Percentiles rank a stretch among this genome's conserved stretches.
These are phyloP conservation scores for Pseudogymnoascus destructans DNA, from an alignment of 2,329 filamentous ascomycete genomes.

Conservation along the genomic window DNA sequence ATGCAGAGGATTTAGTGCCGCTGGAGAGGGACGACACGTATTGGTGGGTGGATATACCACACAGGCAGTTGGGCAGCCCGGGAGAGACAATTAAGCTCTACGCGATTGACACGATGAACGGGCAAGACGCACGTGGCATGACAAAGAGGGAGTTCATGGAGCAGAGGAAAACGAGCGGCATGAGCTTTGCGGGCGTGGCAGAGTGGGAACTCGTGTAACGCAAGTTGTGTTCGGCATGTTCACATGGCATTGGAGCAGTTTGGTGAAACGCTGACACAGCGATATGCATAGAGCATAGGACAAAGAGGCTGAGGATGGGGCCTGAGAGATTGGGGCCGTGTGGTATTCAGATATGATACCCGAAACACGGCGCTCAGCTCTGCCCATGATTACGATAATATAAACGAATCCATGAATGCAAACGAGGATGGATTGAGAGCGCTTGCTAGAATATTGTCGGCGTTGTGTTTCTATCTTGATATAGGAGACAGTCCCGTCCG, in stretches of 20 bases:
- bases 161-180: constrained; percentile 22
- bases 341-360: not conserved
- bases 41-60: constrained; percentile 68
- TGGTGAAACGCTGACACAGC: constrained; percentile 5
- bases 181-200: constrained; percentile 22
- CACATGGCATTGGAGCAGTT: not conserved
- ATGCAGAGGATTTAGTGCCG: constrained; percentile 51
- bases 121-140: constrained; percentile 24
- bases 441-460: not conserved
- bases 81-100: constrained; percentile 56
- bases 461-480: not conserved
- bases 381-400: not conserved
- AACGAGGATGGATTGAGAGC: not conserved
- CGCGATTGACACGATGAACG: constrained; percentile 39
- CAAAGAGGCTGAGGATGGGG: not conserved
- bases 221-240: not conserved
- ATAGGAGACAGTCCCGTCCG: not conserved
- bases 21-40: constrained; percentile 66
- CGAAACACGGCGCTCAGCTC: not conserved
- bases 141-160: constrained; percentile 20
- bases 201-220: constrained; percentile 23
- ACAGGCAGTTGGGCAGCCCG: constrained; percentile 49
- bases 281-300: constrained; percentile 1
- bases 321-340: not conserved
- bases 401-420: constrained; percentile 1